A percentile compares a stretch with the other conserved stretches of the same genome.
phyloP scores from a whole-genome alignment of 352 stramenopile species.

The Phytophthora capsici region DNA sequence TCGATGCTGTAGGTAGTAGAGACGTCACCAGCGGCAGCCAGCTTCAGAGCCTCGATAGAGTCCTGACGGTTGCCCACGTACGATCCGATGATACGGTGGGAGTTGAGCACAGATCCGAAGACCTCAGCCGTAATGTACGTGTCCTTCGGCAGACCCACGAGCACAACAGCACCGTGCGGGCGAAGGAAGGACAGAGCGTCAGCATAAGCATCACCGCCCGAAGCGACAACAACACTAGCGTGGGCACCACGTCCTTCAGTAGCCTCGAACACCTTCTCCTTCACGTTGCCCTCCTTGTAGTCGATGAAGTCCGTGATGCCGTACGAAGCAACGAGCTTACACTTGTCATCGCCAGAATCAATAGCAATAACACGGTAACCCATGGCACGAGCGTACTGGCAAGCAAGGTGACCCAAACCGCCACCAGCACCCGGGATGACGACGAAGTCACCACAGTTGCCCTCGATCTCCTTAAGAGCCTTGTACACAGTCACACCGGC shows the following conservation, averaged over 20 bases:
- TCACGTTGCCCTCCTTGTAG: constrained; percentile 57
- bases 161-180: constrained; percentile 60
- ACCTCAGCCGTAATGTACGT: constrained; percentile 46
- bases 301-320: constrained; percentile 76
- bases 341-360: constrained; percentile 65
- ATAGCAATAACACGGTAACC: constrained; percentile 76
- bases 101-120: constrained; percentile 48
- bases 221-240: constrained; percentile 77
- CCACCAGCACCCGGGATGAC: constrained; percentile 69
- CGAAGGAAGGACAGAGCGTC: constrained; percentile 65
- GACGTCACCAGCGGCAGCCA: constrained; percentile 54
- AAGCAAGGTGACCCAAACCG: constrained; percentile 77
- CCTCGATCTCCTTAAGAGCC: constrained; percentile 66
- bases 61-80: constrained; percentile 67
- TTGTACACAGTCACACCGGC: constrained; percentile 88
- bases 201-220: constrained; percentile 52
- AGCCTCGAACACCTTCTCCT: constrained; percentile 42
- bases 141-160: constrained; percentile 74
- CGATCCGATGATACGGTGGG: constrained; percentile 56
- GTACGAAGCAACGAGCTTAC: constrained; percentile 59
- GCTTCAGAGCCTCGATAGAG: constrained; percentile 57
- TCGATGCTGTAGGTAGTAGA: constrained; percentile 53
- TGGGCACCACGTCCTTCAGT: constrained; percentile 57
- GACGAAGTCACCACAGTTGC: constrained; percentile 48
- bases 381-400: constrained; percentile 79